Evolutionary conservation across 2,329 filamentous ascomycete genomes (phyloP), one percentile per base, ranked within the genome.

Genomic region (Mycocentrospora acerina): DNA sequence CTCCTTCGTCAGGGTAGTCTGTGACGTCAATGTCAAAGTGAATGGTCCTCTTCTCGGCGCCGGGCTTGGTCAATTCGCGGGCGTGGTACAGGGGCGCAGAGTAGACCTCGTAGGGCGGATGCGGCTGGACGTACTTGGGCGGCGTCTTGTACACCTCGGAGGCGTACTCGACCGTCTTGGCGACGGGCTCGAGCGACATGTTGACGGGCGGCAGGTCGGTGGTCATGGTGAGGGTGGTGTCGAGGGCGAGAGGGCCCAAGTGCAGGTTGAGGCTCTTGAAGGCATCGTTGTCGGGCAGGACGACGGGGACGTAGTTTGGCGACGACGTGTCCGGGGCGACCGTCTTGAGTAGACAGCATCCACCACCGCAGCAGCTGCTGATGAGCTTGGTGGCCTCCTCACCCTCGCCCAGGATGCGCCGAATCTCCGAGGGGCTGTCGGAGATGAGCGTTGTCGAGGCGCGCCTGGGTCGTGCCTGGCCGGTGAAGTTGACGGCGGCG

Each of bases 11-110:
- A 0, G 93, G 90, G 58, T 98, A 98, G 64, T 95, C 86, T 32
- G 91, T 96, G 33, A 98, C 86, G 59, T 98, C 93, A 29, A 98
- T 81, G 59, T 97, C 93, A 59, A 97, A 97, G 69, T 98, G 93
- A 67, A 91, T 95, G 0, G 93, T 98, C 44, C 91, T 81, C 80
- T 98, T 98, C 75, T 95, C 89, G 4, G 93, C 93, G 15, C 91
- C 91, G 16, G 81, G 76, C 63, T 82, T 86, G 10, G 93, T 98
- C 62, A 98, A 73, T 69, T 95, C 90, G 39, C 93, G 85, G 2
- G 89, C 81, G 56, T 83, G 83, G 68, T 89, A 85, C 31, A 98
- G 80, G 48, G 83, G 88, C n/a, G 91, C 90, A 1, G 90, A 86
- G 69, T 87, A 95, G 44, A 97, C 90, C 51, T 91, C 78, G 69